phyloP scores from a whole-genome alignment of 1,139 yeast species.

The Candida sp. region DNA sequence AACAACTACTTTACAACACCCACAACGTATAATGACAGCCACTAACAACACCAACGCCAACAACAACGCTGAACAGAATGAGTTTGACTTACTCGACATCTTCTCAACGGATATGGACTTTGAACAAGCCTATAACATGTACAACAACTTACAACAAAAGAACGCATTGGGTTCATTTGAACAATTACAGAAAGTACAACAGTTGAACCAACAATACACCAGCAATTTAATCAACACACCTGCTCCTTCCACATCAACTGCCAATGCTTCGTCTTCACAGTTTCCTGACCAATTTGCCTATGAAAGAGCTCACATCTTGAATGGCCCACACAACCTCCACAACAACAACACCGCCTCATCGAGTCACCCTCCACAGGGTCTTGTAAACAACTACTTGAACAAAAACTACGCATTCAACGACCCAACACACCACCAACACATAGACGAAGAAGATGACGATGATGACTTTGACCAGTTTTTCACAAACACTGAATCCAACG shows the following conservation, averaged over 20 bases:
- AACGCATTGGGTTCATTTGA: slow-evolving; percentile 40
- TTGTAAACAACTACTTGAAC: not conserved
- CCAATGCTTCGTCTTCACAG: not conserved
- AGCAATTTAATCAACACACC: slow-evolving; percentile 10
- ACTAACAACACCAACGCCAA: not conserved
- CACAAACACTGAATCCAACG: slow-evolving; percentile 48
- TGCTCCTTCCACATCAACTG: slow-evolving; percentile 4
- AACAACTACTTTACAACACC: not conserved
- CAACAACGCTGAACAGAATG: slow-evolving; percentile 4
- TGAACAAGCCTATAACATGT: slow-evolving; percentile 51
- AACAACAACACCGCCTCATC: slow-evolving; percentile 8
- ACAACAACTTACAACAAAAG: slow-evolving; percentile 44
- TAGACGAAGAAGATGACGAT: slow-evolving; percentile 22
- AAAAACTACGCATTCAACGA: slow-evolving; percentile 1
- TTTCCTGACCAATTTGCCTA: slow-evolving; percentile 15
- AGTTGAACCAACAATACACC: slow-evolving; percentile 25
- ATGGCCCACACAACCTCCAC: slow-evolving; percentile 6
- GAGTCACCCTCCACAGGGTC: slow-evolving; percentile 11
- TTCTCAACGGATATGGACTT: slow-evolving; percentile 50
- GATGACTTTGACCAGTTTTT: slow-evolving; percentile 50
- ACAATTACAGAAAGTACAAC: slow-evolving; percentile 43
- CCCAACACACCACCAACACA: not conserved
- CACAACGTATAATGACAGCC: not conserved
- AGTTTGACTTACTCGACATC: slow-evolving; percentile 30
- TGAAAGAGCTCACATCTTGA: slow-evolving; percentile 15